Evolutionary conservation across 805 yeast species (phyloP).

Genomic region (Saturnispora bothae): DNA sequence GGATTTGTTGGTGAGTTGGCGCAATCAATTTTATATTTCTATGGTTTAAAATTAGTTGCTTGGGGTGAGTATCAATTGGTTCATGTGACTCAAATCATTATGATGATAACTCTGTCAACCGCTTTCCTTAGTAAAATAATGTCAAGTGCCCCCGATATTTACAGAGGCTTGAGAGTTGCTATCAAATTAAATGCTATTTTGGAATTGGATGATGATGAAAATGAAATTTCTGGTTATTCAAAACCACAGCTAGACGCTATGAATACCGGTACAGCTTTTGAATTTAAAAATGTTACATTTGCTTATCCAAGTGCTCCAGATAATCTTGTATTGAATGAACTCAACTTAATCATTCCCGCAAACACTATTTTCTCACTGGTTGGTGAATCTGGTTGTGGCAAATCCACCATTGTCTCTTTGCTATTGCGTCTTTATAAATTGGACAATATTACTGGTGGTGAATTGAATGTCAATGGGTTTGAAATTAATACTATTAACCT

Average conservation of each 20-base stretch:
- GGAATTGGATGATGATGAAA: slow-evolving; percentile 23
- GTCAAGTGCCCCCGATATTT: slow-evolving; percentile 63
- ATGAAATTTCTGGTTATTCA: slow-evolving; percentile 30
- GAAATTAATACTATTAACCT: slow-evolving; percentile 39
- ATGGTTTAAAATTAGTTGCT: slow-evolving; percentile 67
- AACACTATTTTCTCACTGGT: slow-evolving; percentile 55
- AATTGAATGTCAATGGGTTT: slow-evolving; percentile 26
- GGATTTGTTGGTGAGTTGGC: slow-evolving; percentile 46
- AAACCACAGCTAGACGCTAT: slow-evolving; percentile 18
- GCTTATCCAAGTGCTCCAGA: slow-evolving; percentile 30
- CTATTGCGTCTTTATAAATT: slow-evolving; percentile 41
- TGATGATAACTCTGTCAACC: slow-evolving; percentile 64
- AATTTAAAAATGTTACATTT: slow-evolving; percentile 39
- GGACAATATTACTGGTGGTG: background rate
- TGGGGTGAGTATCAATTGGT: slow-evolving; percentile 40
- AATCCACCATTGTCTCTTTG: slow-evolving; percentile 61
- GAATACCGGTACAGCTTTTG: slow-evolving; percentile 20
- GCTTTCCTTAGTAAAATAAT: slow-evolving; percentile 51
- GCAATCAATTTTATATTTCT: slow-evolving; percentile 66
- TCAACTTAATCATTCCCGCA: slow-evolving; percentile 33
- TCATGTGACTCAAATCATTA: slow-evolving; percentile 58
- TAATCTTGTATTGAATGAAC: slow-evolving; percentile 28
- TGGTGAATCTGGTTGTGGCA: slow-evolving; percentile 90
- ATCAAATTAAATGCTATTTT: slow-evolving; percentile 34
- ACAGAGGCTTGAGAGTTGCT: slow-evolving; percentile 71